Conservation (phyloP, 768 basidiomycete genomes). For the Ramaria sp. region DNA sequence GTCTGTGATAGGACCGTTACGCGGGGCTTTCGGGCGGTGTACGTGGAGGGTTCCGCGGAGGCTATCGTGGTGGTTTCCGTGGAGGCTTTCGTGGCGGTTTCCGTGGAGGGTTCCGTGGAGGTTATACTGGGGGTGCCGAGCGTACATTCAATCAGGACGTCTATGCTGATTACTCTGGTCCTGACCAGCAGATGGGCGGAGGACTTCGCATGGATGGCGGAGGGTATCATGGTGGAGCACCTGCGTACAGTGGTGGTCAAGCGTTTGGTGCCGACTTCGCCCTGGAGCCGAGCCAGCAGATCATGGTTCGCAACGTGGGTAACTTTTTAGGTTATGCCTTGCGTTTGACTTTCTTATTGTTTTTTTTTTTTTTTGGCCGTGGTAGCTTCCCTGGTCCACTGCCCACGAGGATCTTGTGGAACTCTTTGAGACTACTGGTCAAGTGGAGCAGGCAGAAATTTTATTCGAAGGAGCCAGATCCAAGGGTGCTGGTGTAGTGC, state of each 20-base stretch:
- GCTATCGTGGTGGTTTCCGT: constrained; percentile 27
- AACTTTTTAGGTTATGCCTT: background rate
- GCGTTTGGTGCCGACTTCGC: constrained; percentile 32
- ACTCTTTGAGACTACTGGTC: constrained; percentile 94
- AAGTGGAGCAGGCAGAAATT: constrained; percentile 91
- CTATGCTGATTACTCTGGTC: constrained; percentile 89
- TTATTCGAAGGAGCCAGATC: constrained; percentile 86
- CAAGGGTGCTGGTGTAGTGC: constrained; percentile 93
- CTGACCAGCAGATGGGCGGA: constrained; percentile 45
- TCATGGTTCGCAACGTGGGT: constrained; percentile 96
- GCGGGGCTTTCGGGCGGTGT: constrained; percentile 67
- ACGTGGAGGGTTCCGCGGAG: constrained; percentile 46
- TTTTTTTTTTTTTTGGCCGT: constrained; percentile 3
- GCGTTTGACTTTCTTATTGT: constrained; percentile 2
- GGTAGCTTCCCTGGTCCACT: constrained; percentile 93
- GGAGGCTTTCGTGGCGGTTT: constrained; percentile 35
- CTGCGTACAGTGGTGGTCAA: constrained; percentile 24
- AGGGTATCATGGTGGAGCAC: constrained; percentile 23
- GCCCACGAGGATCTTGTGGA: constrained; percentile 98
- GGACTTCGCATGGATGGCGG: constrained; percentile 28
- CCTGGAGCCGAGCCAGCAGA: constrained; percentile 88
- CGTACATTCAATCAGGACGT: constrained; percentile 81
- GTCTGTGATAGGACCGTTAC: constrained; percentile 58
- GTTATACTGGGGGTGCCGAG: constrained; percentile 25
- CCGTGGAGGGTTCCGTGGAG: constrained; percentile 44